Conservation (phyloP, 2,329 filamentous ascomycete genomes). For the Pyrenochaeta sp. region DNA sequence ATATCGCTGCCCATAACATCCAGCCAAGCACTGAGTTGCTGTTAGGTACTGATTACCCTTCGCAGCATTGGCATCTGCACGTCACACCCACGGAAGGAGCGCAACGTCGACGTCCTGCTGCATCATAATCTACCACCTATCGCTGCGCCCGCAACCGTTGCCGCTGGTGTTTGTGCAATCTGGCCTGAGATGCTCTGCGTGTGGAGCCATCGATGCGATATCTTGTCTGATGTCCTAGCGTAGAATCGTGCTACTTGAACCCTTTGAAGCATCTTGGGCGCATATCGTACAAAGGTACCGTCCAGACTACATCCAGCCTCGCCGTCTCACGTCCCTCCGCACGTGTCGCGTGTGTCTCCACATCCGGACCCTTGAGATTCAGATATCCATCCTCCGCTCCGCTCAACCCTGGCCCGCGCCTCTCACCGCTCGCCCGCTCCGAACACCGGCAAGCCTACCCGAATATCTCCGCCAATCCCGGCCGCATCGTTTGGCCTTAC, state of each 20-base stretch:
- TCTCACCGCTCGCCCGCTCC: constrained; percentile 35
- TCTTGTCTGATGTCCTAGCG: constrained; percentile 9
- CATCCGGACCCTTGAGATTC: constrained; percentile 13
- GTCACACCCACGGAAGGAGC: constrained; percentile 28
- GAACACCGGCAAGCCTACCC: constrained; percentile 20
- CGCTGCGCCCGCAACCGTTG: constrained; percentile 6
- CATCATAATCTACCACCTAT: constrained; percentile 27
- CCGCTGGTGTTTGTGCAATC: background rate
- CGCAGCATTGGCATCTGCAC: constrained; percentile 34
- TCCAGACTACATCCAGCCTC: background rate
- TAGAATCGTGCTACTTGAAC: too few species aligned
- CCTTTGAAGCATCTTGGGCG: too few species aligned
- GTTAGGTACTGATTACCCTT: constrained; percentile 44
- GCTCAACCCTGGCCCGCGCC: constrained; percentile 17
- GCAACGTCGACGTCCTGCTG: constrained; percentile 14
- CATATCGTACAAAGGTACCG: background rate
- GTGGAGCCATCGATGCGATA: too few species aligned
- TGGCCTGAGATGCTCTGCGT: too few species aligned
- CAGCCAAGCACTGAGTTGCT: constrained; percentile 45
- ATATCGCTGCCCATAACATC: constrained; percentile 23
- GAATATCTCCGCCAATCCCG: constrained; percentile 29
- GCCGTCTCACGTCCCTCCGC: constrained; percentile 11
- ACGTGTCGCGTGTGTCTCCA: constrained; percentile 23
- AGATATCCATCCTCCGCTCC: constrained; percentile 33
- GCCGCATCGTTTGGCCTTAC: constrained; percentile 11